Evolutionary conservation across 495 filamentous ascomycete species (phyloP), one percentile per base, ranked within the genome.

Genomic region (Chaetomium tenue): DNA sequence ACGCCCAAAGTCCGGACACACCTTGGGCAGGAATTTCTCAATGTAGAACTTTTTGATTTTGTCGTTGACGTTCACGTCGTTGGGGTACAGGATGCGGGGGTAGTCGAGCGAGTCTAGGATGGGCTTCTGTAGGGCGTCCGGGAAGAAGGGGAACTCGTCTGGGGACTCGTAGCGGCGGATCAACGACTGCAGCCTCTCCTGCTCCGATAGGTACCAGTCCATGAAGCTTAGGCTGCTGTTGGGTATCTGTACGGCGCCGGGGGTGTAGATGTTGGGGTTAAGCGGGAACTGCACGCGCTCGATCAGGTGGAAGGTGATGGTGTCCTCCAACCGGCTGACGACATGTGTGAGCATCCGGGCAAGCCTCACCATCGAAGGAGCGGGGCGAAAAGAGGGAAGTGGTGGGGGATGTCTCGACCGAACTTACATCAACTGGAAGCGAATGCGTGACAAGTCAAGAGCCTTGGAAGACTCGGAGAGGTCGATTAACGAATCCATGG

Each of bases 121-220:
- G 11, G 94, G 92, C 50, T 82, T 80, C 71, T 92, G 86, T 20
- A 97, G 79, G 5, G 83, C 87, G 11, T 90, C 86, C 2, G 91
- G 91, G 81, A 97, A 99, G 87, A 97, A 99, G 15, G 95, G 89
- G 76, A 97, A 94, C 78, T 99, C 94, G 79, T 99, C 95, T 13
- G 94, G 95, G 12, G 92, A 89, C 74, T 98, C 86, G 81, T 91
- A 99, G 72, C 95, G 92, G 63, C 95, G 92, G 64, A 99, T 90
- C 22, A 91, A 85, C n/a, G 92, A 96, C 68, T 97, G 92, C 2
- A 99, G 78, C 25, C 85, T 86, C 76, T 99, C 95, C 72, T 96
- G 90, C 75, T 95, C 89, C 66, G 82, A 80, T 23, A 99, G 87
- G 71, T 96, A 88, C 87, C 92, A 99, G 80, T 98, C 94, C 72